Conservation (phyloP, 768 basidiomycete genomes). For the Tylopilus sp. region DNA sequence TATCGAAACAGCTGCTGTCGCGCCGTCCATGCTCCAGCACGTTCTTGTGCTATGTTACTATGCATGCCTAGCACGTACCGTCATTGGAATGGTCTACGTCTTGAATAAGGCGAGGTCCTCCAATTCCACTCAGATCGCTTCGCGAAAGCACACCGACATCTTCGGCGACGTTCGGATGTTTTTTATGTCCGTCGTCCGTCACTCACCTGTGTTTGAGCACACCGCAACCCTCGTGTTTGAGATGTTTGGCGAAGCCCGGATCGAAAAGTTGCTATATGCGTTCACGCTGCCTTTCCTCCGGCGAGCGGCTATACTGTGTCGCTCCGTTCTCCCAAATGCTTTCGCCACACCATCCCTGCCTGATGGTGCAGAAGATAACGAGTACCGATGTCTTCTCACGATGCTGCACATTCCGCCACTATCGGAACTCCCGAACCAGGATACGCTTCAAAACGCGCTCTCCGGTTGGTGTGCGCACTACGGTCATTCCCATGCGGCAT, state of each 20-base stretch:
- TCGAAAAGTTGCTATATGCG: conserved; percentile 82
- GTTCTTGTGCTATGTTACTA: conserved; percentile 90
- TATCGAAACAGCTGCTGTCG: conserved; percentile 85
- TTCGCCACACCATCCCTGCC: conserved; percentile 47
- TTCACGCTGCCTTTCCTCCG: conserved; percentile 93
- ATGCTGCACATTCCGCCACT: conserved; percentile 79
- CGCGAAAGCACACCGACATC: conserved; percentile 59
- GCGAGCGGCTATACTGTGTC: conserved; percentile 79
- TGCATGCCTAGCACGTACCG: conserved; percentile 80
- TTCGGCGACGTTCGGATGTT: conserved; percentile 88
- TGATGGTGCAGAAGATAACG: conserved; percentile 45
- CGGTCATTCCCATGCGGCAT: conserved; percentile 73
- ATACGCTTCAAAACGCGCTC: conserved; percentile 84
- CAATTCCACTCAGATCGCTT: conserved; percentile 40
- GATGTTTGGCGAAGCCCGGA: conserved; percentile 76
- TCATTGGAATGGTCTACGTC: conserved; percentile 81
- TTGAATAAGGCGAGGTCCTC: conserved; percentile 68
- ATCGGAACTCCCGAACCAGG: conserved; percentile 74
- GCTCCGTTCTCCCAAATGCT: conserved; percentile 63
- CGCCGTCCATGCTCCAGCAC: conserved; percentile 85
- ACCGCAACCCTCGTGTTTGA: conserved; percentile 77
- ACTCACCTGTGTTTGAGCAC: conserved; percentile 84
- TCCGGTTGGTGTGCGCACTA: conserved; percentile 91
- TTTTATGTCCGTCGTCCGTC: conserved; percentile 87
- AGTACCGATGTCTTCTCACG: conserved; percentile 74